Evolutionary conservation across 1,139 yeast species (phyloP).

Genomic region (Pichia kudriavzevii): DNA sequence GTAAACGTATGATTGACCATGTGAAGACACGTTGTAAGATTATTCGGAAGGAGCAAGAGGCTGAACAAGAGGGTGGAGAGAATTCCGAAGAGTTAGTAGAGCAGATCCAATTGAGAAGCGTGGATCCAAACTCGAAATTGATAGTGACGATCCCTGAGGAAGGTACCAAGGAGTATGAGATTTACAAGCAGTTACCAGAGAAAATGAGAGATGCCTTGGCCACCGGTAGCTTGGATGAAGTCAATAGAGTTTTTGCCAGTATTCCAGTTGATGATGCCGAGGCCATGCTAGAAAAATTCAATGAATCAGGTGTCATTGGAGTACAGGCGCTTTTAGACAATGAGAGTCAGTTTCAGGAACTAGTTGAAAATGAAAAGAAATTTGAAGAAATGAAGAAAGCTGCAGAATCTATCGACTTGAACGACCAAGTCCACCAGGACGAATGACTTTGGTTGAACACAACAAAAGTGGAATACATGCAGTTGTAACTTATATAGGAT

Average conservation of each 20-base stretch:
- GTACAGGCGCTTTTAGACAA: constrained; percentile 72
- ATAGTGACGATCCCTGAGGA: constrained; percentile 62
- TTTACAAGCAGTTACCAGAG: constrained; percentile 50
- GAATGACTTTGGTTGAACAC: constrained; percentile 3
- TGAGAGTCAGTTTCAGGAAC: constrained; percentile 55
- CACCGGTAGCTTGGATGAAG: constrained; percentile 64
- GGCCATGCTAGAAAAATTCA: constrained; percentile 59
- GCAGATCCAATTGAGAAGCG: constrained; percentile 76
- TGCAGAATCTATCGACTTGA: constrained; percentile 11
- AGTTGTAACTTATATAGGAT: background rate
- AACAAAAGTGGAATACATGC: background rate
- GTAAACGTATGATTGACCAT: constrained; percentile 61
- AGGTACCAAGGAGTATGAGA: constrained; percentile 45
- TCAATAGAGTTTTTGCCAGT: constrained; percentile 76
- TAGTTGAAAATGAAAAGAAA: constrained; percentile 36
- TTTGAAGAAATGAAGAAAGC: constrained; percentile 13
- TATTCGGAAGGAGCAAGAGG: constrained; percentile 41
- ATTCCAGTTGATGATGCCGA: constrained; percentile 79
- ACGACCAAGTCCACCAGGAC: constrained; percentile 9
- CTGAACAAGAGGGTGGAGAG: constrained; percentile 25
- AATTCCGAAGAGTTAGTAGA: constrained; percentile 52
- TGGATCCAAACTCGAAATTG: constrained; percentile 77
- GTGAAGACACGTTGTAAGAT: constrained; percentile 68
- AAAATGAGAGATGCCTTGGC: constrained; percentile 71
- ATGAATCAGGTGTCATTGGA: constrained; percentile 78